A percentile compares a stretch with the other conserved stretches of the same genome.
phyloP scores from a whole-genome alignment of 257 asterid species.

The Catharanthus roseus region DNA sequence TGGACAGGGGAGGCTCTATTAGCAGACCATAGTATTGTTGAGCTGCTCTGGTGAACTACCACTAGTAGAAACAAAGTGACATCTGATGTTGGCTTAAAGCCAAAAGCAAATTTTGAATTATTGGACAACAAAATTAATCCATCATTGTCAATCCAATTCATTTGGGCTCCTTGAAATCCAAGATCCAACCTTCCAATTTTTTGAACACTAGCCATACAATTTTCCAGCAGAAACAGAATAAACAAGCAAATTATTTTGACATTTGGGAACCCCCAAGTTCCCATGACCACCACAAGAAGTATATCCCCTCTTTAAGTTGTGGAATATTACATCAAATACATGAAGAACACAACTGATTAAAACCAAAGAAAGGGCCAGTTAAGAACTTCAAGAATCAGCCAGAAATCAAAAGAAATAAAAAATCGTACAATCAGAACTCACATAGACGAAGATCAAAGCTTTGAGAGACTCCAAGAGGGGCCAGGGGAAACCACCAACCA shows the following conservation, averaged over 20 bases:
- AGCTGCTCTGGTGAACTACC: slow-evolving; percentile 57
- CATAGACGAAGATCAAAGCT: slow-evolving; percentile 11
- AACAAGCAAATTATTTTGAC: slow-evolving; percentile 18
- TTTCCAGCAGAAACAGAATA: slow-evolving; percentile 27
- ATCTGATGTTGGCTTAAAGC: slow-evolving; percentile 53
- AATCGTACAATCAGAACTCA: slow-evolving; percentile 4
- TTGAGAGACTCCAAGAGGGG: background rate
- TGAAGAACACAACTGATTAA: background rate
- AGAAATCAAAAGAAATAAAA: background rate
- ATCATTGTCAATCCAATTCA: slow-evolving; percentile 69
- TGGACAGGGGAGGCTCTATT: slow-evolving; percentile 56
- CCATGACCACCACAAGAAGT: slow-evolving; percentile 35
- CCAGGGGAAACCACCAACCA: background rate
- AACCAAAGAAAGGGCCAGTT: background rate
- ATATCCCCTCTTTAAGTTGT: background rate
- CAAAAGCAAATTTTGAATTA: slow-evolving; percentile 62
- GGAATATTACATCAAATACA: background rate
- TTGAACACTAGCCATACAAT: slow-evolving; percentile 55
- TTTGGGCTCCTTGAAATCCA: slow-evolving; percentile 69
- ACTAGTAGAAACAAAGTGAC: slow-evolving; percentile 64
- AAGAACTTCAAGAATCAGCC: background rate
- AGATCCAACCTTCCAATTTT: slow-evolving; percentile 43
- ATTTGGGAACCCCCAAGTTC: slow-evolving; percentile 31
- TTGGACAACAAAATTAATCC: slow-evolving; percentile 74
- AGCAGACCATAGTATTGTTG: slow-evolving; percentile 79